Evolutionary conservation across 2,329 filamentous ascomycete species (phyloP), one percentile per base, ranked within the genome.

Genomic region (Fusarium musae): DNA sequence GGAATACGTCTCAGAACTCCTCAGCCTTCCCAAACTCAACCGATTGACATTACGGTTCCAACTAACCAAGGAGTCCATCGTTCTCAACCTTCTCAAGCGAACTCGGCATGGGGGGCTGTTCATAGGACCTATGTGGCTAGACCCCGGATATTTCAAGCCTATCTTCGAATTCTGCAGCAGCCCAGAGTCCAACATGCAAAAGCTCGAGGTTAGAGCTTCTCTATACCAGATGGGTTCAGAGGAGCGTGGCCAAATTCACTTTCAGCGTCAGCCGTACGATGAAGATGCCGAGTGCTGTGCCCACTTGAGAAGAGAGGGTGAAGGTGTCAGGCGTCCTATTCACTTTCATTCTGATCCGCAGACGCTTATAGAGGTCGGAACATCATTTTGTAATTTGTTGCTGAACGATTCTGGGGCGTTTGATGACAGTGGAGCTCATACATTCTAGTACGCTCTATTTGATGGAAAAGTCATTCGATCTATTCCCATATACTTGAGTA

Each of bases 351-450:
- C 57, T 1, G 32, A 62, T 17, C 21, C 26, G 1, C 32, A 46
- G 12, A 40, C 16, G 8, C 34, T 23, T 36, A 6, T 34, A 7
- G 16, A n/a, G 12, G 26, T 15, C 10, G 17, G 34, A 21, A 39
- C n/a, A 10, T 34, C 26, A 5, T 10, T 44, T 39, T 23, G n/a
- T 12, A 21, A 47, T 30, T 13, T 40, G 6, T 23, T 50, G 26
- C 9, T 40, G 11, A 2, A 4, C 12, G 4, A 46, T 21, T 36
- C 23, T 21, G 0, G 0, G 8, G 21, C 16, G 6, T 37, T 5
- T 28, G 13, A 37, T 11, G 8, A 2, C 3, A 12, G 49, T 1
- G 6, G 28, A 13, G 5, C 32, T 21, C 32, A 53, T 37, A 16
- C 13, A 12, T 37, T 37, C 5, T 12, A 5, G 23, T 21, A 4